A percentile compares a stretch with the other conserved stretches of the same genome.
phyloP scores from a whole-genome alignment of 106 monocot genomes.

The Iris macrosiphon region DNA sequence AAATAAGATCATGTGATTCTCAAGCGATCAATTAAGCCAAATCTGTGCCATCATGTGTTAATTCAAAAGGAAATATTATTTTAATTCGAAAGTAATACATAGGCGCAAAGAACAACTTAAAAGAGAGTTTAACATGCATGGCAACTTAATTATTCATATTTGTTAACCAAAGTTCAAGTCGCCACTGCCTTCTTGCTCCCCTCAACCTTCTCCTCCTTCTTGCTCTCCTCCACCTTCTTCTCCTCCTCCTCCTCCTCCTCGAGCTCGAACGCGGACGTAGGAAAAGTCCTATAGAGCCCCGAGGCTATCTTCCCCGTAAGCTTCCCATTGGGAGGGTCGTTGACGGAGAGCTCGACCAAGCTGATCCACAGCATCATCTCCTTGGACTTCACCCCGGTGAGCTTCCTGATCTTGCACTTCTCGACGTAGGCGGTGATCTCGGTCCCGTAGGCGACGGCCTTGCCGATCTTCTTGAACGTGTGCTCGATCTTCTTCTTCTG shows the following conservation, averaged over 20 bases:
- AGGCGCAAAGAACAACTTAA: too few species aligned
- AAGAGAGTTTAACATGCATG: too few species aligned
- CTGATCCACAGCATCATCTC: constrained; percentile 36
- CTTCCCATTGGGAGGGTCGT: constrained; percentile 23
- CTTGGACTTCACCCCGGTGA: constrained; percentile 43
- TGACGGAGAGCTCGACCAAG: constrained; percentile 26
- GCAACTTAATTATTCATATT: too few species aligned
- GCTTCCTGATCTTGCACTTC: constrained; percentile 39
- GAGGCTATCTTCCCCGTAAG: constrained; percentile 25
- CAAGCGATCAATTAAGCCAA: too few species aligned
- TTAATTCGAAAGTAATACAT: too few species aligned
- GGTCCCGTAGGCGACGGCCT: constrained; percentile 28
- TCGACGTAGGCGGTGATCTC: constrained; percentile 42
- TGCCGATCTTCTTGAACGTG: constrained; percentile 31
- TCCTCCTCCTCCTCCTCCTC: constrained; percentile 10
- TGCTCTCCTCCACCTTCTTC: not conserved
- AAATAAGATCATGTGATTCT: too few species aligned
- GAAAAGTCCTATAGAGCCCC: constrained; percentile 20
- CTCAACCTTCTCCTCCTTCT: too few species aligned
- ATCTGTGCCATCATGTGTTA: too few species aligned
- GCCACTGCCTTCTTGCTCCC: too few species aligned
- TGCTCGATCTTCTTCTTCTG: constrained; percentile 43
- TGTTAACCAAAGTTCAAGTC: too few species aligned
- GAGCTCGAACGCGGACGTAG: constrained; percentile 34
- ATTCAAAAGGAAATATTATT: too few species aligned